Base-by-base conservation (phyloP, 2,329 filamentous ascomycete genomes). In the Pseudomassariella vexata region DNA sequence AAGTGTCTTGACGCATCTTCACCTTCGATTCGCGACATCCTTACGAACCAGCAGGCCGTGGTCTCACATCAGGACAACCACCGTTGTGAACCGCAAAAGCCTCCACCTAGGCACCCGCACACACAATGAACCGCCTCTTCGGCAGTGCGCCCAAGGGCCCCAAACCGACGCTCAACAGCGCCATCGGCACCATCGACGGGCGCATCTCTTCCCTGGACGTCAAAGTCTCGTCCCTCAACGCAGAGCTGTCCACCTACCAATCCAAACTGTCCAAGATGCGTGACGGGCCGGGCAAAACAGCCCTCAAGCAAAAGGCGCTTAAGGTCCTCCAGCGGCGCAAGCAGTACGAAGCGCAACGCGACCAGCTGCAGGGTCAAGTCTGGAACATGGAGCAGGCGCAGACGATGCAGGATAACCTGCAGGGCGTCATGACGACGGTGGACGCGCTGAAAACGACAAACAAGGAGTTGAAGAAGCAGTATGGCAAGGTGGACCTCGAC, bases 301-400 rank as follows among this genome's bases (percentile, higher is more conserved):
- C 90, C 19, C 79, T 98, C 49, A 94, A 92, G 57, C 82, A 94
- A 53, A 95, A 95, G 55, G 90, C 90, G 3, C 81, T 95, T 50
- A 95, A 95, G 52, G 80, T 96, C 9, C 80, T 96, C 3, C 87
- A 95, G 64, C 84, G 88, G 37, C 83, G 90, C 47, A 95, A 94
- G 57, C 82, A 89, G 62, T 94, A 95, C 76, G 92, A 98, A 63
- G 73, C 77, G 4, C 88, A 95, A 62, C 86, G 90, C 44, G 88
- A 95, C 52, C 89, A 96, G 63, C 79, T 96, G 33, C 85, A 94
- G 63, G 76, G 82, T 44, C 92, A 98, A 64, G 86, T 86, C 15
- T 96, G 89, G 89, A 96, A 96, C 65, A 95, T 98, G 89, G 89
- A 96, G 65, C 89, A 95, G 63, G 89, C 90, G 3, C 84, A 85